These are phyloP conservation scores for Tinospora cordifolia DNA, from an alignment of 164 flowering plant genomes.

Conservation along the genomic window DNA sequence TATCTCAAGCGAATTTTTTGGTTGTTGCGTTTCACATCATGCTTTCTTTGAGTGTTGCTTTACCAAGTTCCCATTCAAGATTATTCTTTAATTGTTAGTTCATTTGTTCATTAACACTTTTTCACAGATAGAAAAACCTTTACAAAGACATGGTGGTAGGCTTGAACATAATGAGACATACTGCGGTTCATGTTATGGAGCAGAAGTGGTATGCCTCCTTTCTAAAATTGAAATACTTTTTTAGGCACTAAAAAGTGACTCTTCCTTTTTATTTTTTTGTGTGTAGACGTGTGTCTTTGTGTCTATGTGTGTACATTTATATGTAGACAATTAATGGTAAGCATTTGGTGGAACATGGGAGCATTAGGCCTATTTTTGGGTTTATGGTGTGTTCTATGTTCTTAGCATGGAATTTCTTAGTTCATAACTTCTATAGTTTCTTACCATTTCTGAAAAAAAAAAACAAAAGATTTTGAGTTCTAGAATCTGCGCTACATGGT, in stretches of 20 bases:
- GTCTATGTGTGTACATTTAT: not conserved
- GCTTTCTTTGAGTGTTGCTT: not conserved
- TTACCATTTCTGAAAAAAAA: not conserved
- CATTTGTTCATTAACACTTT: not conserved
- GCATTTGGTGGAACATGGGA: not conserved
- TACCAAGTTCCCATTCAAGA: not conserved
- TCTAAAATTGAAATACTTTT: slow-evolving; percentile 1
- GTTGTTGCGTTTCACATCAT: not conserved
- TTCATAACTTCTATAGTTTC: not conserved
- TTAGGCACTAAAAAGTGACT: not conserved
- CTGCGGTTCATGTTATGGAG: slow-evolving; percentile 92
- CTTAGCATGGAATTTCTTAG: not conserved
- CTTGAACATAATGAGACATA: slow-evolving; percentile 91
- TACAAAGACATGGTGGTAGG: slow-evolving; percentile 90
- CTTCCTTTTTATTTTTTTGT: no score
- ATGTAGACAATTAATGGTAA: not conserved
- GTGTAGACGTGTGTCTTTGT: no score
- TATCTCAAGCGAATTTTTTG: not conserved
- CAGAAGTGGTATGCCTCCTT: slow-evolving; percentile 52
- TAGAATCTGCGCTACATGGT: not conserved
- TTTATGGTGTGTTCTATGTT: not conserved
- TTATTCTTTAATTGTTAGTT: not conserved
- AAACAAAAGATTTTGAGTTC: not conserved
- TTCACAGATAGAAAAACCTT: slow-evolving; percentile 76
- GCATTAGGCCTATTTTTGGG: not conserved